Base-by-base conservation (phyloP, 2,329 filamentous ascomycete species). In the Aspergillus ibericus region DNA sequence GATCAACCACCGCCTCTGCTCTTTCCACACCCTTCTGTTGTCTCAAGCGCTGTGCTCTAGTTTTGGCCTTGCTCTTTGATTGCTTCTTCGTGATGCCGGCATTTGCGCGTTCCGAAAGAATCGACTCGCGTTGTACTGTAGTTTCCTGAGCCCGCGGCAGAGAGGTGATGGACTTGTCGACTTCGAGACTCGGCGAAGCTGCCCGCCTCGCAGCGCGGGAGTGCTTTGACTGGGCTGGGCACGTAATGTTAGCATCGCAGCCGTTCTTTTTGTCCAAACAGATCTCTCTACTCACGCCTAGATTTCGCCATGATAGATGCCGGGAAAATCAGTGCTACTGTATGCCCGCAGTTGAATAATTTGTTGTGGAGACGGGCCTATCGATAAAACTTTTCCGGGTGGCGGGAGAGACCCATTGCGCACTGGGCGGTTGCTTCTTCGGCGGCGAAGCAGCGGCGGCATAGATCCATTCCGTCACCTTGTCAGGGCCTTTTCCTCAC, bases 181-280 rank as follows among this genome's bases (percentile, higher is more conserved):
- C 68, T 61, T 83, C 72, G 62, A 83, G 72, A 54, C 81, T 81
- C 18, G 84, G 85, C 5, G 83, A 84, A 54, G 75, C 78, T 61
- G 80, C 84, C 65, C 85, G 80, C 63, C 84, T 81, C 36, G 83
- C 83, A 56, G 85, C 84, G 57, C 85, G 83, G 51, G 85, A 86
- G 68, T 83, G 83, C 15, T 79, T 63, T 2, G 83, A 82, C 50
- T 79, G 75, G 59, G 78, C 83, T 86, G 49, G 18, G 47, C 22
- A 25, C 46, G 13, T 48, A 46, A 38, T 58, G 55, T 64, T 61
- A 64, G 56, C 55, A 53, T 35, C 18, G 29, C 20, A 47, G 13
- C 8, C 9, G 9, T 40, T 27, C n/a, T 16, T 10, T 5, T 35
- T 25, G 2, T 8, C 29, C 5, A 12, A 7, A 56, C 42, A 9